Conservation (phyloP, 31 red algal species). For the Odonthalia washingtoniensis region DNA sequence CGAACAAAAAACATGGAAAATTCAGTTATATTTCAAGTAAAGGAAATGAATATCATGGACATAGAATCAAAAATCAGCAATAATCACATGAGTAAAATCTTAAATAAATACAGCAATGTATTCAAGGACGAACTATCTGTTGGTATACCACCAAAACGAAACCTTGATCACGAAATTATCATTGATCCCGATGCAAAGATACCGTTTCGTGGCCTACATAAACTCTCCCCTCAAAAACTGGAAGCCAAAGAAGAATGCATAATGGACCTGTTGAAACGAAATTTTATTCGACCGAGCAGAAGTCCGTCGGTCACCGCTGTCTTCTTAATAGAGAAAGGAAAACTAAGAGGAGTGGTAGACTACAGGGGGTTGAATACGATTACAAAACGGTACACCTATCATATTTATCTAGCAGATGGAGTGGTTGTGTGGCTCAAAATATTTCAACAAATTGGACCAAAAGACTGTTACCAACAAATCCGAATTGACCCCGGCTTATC, state of each 20-base stretch:
- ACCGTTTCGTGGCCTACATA: not conserved
- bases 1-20: not conserved
- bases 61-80: not conserved
- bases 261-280: not conserved
- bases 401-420: not conserved
- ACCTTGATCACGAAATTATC: conserved; percentile 20
- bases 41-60: not conserved
- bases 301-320: not conserved
- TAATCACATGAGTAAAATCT: not conserved
- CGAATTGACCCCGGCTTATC: not conserved
- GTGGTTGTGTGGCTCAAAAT: not conserved
- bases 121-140: not conserved
- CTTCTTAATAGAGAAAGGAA: not conserved
- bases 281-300: not conserved
- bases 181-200: not conserved
- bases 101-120: not conserved
- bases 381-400: not conserved
- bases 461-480: conserved; percentile 10
- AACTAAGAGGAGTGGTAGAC: not conserved
- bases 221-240: conserved; percentile 5
- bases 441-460: conserved; percentile 13
- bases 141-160: conserved; percentile 7
- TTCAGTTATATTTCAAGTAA: not conserved
- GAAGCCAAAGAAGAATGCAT: not conserved
- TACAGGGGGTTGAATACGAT: conserved; percentile 2